Base-by-base conservation (phyloP, 75 land plant genomes). In the Cupressus sempervirens region DNA sequence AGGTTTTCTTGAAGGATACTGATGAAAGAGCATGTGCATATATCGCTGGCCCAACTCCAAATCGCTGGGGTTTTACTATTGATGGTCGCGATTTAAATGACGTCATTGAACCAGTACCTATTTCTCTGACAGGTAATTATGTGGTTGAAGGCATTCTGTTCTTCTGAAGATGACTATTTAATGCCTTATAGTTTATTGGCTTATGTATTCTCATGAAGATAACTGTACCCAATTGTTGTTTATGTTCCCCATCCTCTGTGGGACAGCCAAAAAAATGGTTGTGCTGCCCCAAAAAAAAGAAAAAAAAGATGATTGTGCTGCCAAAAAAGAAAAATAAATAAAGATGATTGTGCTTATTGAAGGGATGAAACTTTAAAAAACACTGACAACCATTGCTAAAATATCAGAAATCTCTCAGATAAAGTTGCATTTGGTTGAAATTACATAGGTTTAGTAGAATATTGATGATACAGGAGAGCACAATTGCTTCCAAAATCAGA, bases 1-100 rank as follows among this genome's bases (percentile, higher is more conserved):
- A 98, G 99, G 94, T 98, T 34, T 92, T 89, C 83, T 88, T 98
- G 76, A 95, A 97, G 88, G 99, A 98, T 85, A 98, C 99, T 46
- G 99, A 98, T 93, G 99, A 98, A 85, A 91, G 99, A 87, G 99
- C 99, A 75, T 98, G 99, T 91, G 98, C 99, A 67, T 98, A 98
- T 82, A 92, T 98, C 81, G 96, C 99, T 84, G 99, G 99, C 58
- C 95, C 97, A 84, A 95, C 97, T 32, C 99, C 99, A 41, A 98
- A 96, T 85, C 93, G 99, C 50, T 98, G 99, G 99, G 99, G 99
- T 40, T 92, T 93, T 77, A 92, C 99, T 54, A 83, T 87, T 81
- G 97, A 98, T 77, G 99, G 99, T 2, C 73, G 86, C 34, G 95
- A 96, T 85, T 90, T 98, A 15, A 90, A 90, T 80, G 75, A 68